Conservation (phyloP, 192 early-diverging fungal species). For the Podila horticola region DNA sequence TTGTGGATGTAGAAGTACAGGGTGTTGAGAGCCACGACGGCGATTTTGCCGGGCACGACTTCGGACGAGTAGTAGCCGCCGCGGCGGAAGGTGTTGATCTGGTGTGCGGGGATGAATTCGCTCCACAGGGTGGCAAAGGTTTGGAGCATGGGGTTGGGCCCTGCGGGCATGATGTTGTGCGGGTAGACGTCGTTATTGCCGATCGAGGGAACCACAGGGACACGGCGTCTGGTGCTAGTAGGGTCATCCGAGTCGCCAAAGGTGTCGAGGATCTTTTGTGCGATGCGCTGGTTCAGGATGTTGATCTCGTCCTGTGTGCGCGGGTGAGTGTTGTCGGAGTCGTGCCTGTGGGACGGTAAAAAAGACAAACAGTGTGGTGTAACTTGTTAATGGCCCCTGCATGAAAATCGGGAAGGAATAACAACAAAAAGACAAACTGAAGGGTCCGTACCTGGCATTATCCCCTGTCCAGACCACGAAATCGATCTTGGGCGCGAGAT, state of each 20-base stretch:
- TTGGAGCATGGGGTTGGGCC: slow-evolving; percentile 61
- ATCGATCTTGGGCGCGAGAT: slow-evolving; percentile 64
- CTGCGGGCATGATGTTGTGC: slow-evolving; percentile 68
- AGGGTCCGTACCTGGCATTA: slow-evolving; percentile 64
- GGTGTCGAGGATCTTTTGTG: slow-evolving; percentile 52
- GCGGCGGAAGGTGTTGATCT: slow-evolving; percentile 65
- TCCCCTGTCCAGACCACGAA: slow-evolving; percentile 86
- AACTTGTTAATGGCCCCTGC: too few species aligned
- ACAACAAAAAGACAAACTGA: not conserved
- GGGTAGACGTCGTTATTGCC: slow-evolving; percentile 80
- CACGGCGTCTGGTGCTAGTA: slow-evolving; percentile 15
- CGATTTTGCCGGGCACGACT: slow-evolving; percentile 64
- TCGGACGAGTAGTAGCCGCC: slow-evolving; percentile 76
- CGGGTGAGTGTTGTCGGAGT: slow-evolving; percentile 69
- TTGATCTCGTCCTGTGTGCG: slow-evolving; percentile 71
- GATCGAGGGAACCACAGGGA: slow-evolving; percentile 64
- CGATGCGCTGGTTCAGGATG: slow-evolving; percentile 60
- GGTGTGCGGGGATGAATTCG: slow-evolving; percentile 67
- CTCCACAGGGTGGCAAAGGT: slow-evolving; percentile 65
- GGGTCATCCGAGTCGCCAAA: slow-evolving; percentile 51
- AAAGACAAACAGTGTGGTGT: not conserved
- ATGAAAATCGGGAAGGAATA: too few species aligned
- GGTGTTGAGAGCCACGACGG: slow-evolving; percentile 74
- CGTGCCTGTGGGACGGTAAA: slow-evolving; percentile 61
- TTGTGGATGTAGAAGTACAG: slow-evolving; percentile 80